These are phyloP conservation scores for Platanthera guangdongensis DNA, from an alignment of 106 monocot genomes.

Conservation along the genomic window DNA sequence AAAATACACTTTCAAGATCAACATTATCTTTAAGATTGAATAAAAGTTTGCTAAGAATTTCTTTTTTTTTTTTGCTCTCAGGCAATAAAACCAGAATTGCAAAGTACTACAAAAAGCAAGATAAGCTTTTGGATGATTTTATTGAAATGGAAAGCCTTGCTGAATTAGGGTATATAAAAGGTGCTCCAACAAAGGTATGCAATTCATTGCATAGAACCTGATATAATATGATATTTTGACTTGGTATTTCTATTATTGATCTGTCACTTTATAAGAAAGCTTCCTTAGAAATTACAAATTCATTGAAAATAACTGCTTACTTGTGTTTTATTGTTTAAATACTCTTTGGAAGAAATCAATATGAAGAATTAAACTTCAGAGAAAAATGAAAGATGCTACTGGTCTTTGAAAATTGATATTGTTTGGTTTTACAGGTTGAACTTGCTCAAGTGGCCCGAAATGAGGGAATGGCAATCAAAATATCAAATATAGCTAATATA, in stretches of 20 bases:
- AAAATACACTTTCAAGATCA: too few species aligned
- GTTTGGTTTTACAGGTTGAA: constrained; percentile 47
- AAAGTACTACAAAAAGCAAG: constrained; percentile 79
- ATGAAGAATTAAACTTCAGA: not conserved
- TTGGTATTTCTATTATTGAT: not conserved
- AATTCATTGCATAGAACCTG: not conserved
- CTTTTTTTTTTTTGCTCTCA: constrained; percentile 10
- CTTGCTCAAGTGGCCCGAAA: constrained; percentile 37
- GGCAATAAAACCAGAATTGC: constrained; percentile 53
- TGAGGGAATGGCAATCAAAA: constrained; percentile 58
- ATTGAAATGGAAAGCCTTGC: constrained; percentile 68
- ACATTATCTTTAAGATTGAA: too few species aligned
- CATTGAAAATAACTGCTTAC: not conserved
- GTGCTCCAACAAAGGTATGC: constrained; percentile 60
- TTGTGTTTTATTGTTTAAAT: not conserved
- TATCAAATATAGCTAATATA: constrained; percentile 64
- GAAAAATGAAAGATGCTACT: not conserved
- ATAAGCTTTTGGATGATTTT: constrained; percentile 54
- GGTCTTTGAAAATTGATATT: not conserved
- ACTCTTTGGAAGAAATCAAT: not conserved
- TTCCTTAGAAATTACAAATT: not conserved
- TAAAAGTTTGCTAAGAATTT: too few species aligned
- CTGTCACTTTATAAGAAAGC: not conserved
- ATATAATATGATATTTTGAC: not conserved
- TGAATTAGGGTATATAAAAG: constrained; percentile 35